Evolutionary conservation across 2,329 filamentous ascomycete species (phyloP).

Genomic region (Fusarium papillatum): DNA sequence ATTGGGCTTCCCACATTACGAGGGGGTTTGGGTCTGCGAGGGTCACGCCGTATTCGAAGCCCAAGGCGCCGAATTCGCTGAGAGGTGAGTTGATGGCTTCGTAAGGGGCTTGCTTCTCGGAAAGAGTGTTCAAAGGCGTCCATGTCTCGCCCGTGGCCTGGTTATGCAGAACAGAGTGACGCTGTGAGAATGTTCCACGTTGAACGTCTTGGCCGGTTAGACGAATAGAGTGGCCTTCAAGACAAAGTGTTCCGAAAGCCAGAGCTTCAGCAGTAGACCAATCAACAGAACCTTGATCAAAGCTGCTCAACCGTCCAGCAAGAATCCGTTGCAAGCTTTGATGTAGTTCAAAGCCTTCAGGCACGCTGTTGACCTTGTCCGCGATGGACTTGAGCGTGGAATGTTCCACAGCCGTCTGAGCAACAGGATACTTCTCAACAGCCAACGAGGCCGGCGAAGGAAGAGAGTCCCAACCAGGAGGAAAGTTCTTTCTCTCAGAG

Average conservation of each 20-base stretch:
- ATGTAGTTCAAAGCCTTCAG: constrained; percentile 89
- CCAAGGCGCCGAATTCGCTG: constrained; percentile 78
- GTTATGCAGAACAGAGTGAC: constrained; percentile 95
- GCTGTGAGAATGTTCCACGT: constrained; percentile 98
- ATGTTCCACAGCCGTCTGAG: constrained; percentile 82
- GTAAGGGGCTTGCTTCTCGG: constrained; percentile 91
- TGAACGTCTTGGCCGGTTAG: constrained; percentile 99
- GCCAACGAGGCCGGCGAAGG: constrained; percentile 56
- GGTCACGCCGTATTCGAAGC: constrained; percentile 99
- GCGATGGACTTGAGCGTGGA: constrained; percentile 85
- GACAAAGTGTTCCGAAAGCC: constrained; percentile 90
- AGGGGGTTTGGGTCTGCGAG: constrained; percentile 95
- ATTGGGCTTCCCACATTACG: constrained; percentile 99
- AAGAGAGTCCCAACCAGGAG: constrained; percentile 62
- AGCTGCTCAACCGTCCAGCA: constrained; percentile 86
- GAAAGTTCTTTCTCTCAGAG: constrained; percentile 94
- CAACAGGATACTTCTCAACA: constrained; percentile 95
- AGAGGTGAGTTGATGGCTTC: constrained; percentile 97
- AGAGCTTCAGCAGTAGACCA: constrained; percentile 97
- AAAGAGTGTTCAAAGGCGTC: constrained; percentile 89
- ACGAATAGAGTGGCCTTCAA: constrained; percentile 94
- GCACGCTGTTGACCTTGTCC: constrained; percentile 80
- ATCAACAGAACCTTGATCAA: constrained; percentile 92
- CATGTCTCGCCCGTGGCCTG: constrained; percentile 93
- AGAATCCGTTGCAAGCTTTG: constrained; percentile 97